A percentile compares a stretch with the other conserved stretches of the same genome.
Conservation (phyloP, 176 grass and related monocot genomes). For the Triticum aestivum region DNA sequence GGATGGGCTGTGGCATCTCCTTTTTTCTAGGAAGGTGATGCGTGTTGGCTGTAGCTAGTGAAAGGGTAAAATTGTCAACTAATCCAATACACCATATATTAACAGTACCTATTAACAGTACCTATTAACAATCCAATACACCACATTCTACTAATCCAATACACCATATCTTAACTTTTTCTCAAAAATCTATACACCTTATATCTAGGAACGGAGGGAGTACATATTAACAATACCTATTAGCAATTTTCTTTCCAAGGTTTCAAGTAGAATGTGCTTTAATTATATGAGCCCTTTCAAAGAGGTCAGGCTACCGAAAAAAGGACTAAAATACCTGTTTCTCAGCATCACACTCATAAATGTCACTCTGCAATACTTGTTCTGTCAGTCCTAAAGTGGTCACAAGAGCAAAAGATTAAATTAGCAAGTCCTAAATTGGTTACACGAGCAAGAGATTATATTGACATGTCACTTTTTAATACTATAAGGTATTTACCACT, state of each 20-base stretch:
- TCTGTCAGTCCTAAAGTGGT: conserved; percentile 66
- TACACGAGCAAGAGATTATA: background rate
- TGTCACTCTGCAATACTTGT: conserved; percentile 53
- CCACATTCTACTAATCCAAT: too few species aligned
- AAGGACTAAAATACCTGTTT: conserved; percentile 51
- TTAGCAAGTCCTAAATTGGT: conserved; percentile 6
- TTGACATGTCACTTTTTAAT: background rate
- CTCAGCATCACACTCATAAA: conserved; percentile 69
- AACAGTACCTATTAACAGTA: background rate
- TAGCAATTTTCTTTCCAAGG: background rate
- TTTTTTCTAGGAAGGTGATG: background rate
- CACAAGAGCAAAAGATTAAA: background rate
- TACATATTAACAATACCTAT: background rate
- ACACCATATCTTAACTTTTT: too few species aligned
- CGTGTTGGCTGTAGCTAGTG: background rate
- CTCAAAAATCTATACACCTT: too few species aligned
- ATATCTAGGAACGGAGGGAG: background rate
- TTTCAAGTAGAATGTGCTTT: background rate
- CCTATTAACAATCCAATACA: background rate
- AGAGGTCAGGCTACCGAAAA: conserved; percentile 2
- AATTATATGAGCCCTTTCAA: background rate
- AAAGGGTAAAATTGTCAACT: background rate
- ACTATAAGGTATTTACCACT: conserved; percentile 59
- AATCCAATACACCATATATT: background rate
- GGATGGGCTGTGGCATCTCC: background rate